Conservation (phyloP, 192 early-diverging fungal genomes). For the Backusella circina region DNA sequence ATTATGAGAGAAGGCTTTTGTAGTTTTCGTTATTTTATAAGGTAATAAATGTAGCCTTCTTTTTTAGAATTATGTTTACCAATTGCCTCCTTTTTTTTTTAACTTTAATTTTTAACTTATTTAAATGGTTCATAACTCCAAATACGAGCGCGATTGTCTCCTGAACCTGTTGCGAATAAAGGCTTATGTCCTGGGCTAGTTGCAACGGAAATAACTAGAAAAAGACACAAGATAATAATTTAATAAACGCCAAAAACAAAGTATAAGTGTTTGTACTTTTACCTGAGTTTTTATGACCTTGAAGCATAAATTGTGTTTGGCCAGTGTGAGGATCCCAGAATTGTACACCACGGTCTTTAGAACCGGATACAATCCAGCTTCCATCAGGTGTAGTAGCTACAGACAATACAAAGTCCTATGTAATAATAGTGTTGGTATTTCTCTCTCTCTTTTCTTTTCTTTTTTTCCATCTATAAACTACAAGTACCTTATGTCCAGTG, state of each 20-base stretch:
- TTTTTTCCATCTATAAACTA: background rate
- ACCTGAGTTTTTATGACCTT: slow-evolving; percentile 98
- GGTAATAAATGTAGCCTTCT: slow-evolving; percentile 81
- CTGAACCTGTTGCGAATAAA: slow-evolving; percentile 94
- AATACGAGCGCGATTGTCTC: slow-evolving; percentile 88
- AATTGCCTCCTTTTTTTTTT: slow-evolving; percentile 54
- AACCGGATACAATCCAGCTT: slow-evolving; percentile 89
- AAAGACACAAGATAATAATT: background rate
- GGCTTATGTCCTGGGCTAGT: slow-evolving; percentile 69
- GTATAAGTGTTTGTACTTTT: background rate
- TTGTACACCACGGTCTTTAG: slow-evolving; percentile 90
- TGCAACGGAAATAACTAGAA: slow-evolving; percentile 88
- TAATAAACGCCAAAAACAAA: background rate
- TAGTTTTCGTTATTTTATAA: slow-evolving; percentile 80
- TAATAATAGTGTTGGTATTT: background rate
- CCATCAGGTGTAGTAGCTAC: slow-evolving; percentile 85
- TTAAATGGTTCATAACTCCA: slow-evolving; percentile 73
- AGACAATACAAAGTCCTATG: slow-evolving; percentile 93
- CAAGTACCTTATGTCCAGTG: slow-evolving; percentile 51
- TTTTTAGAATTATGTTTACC: slow-evolving; percentile 72
- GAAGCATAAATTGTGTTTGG: slow-evolving; percentile 79
- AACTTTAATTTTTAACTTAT: slow-evolving; percentile 45
- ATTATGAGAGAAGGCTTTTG: background rate
- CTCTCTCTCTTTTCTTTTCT: background rate
- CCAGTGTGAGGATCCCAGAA: slow-evolving; percentile 87